These are phyloP conservation scores for Lachancea thermotolerans DNA, from an alignment of 805 yeast species.

Conservation along the genomic window DNA sequence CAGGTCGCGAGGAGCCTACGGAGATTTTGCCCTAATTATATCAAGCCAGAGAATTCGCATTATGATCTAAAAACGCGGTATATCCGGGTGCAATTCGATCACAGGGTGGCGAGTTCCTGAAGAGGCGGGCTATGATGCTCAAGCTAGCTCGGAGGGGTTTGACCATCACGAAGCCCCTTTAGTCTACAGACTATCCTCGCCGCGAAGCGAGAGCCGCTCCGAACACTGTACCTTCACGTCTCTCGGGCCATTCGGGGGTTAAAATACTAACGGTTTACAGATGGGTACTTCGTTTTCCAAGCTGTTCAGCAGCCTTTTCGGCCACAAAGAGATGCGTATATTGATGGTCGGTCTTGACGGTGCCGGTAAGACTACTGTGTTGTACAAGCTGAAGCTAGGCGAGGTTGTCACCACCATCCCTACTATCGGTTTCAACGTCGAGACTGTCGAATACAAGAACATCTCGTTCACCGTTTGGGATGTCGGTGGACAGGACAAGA, in stretches of 20 bases:
- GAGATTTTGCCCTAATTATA: too few relatives aligned
- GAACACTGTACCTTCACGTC: too few relatives aligned
- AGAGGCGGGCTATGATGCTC: too few relatives aligned
- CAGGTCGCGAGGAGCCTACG: too few relatives aligned
- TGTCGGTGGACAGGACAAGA: slow-evolving; percentile 99
- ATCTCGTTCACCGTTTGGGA: slow-evolving; percentile 97
- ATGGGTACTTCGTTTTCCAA: slow-evolving; percentile 97
- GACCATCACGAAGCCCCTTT: too few relatives aligned
- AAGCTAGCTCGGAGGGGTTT: too few relatives aligned
- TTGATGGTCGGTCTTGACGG: slow-evolving; percentile 98
- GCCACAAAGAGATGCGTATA: slow-evolving; percentile 96
- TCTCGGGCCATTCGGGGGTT: not conserved
- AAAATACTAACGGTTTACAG: slow-evolving; percentile 18
- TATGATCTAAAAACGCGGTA: too few relatives aligned
- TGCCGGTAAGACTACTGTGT: slow-evolving; percentile 96
- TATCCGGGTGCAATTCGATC: too few relatives aligned
- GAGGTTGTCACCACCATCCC: slow-evolving; percentile 96
- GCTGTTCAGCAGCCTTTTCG: slow-evolving; percentile 90
- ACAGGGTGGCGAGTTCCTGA: too few relatives aligned
- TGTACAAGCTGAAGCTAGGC: slow-evolving; percentile 90
- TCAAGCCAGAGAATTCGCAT: too few relatives aligned
- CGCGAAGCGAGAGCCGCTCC: too few relatives aligned
- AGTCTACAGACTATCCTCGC: too few relatives aligned
- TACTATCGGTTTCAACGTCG: slow-evolving; percentile 95
- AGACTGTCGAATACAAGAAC: slow-evolving; percentile 95